Evolutionary conservation across 2,329 filamentous ascomycete species (phyloP), one percentile per base, ranked within the genome.

Genomic region (Aureobasidium mangrovei): DNA sequence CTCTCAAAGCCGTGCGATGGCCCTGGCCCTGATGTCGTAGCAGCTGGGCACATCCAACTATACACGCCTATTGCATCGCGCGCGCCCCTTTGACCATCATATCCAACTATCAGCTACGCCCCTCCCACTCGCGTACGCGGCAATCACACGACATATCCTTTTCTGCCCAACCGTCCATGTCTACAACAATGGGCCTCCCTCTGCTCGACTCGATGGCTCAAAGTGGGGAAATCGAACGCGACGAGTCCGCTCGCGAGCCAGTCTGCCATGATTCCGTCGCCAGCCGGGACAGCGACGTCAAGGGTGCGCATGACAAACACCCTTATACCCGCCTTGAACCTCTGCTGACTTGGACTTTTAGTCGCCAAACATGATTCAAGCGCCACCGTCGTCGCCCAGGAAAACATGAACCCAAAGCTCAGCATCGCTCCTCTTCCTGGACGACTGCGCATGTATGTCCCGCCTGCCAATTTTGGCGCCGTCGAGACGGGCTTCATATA

Each of bases 381-480:
- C 27, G 2, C 36, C 36, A 12, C 9, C 4, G 29, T 32, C 33
- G 36, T 41, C n/a, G 35, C 36, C 38, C 46, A 49, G 31, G 47
- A 52, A 43, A 57, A 49, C 42, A 31, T 33, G 33, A 32, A 36
- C 24, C 49, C 36, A 4, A 54, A 39, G 28, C 27, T 45, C 29
- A 54, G 29, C 45, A 53, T 46, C 31, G 55, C 32, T 5, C 51
- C 55, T 18, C 29, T 46, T 12, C 51, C 43, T 4, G 29, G 36
- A 10, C 68, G 72, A n/a, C 62, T 75, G 24, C 61, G 63, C 40
- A 64, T 68, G 33, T 60, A 69, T 4, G 59, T 70, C 12, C 72
- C 72, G n/a, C 86, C 87, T 1, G 63, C 72, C 60, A 95, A 95
- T 65, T 95, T 91, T 69, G 88, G 85, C 18, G 72, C 82, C 29